A percentile compares a stretch with the other conserved stretches of the same genome.
phyloP scores from a whole-genome alignment of 495 filamentous ascomycete species.

The Glarea lozoyensis region DNA sequence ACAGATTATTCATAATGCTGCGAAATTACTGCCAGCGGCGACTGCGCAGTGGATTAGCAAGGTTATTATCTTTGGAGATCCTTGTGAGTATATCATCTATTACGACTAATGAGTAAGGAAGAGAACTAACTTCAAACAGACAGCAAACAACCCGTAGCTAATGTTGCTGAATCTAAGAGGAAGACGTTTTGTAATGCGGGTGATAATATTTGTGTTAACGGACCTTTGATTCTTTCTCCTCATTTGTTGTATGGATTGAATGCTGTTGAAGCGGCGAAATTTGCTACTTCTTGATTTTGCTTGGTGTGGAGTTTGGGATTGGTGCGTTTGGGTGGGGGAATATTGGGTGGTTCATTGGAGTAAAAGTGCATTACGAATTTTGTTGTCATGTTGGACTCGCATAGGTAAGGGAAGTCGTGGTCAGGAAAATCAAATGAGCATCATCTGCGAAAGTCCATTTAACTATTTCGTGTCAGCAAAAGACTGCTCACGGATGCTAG shows the following conservation, averaged over 20 bases:
- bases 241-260: conserved; percentile 45
- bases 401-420: no score
- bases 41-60: conserved; percentile 25
- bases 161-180: conserved; percentile 34
- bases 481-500: no score
- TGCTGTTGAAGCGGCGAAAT: conserved; percentile 38
- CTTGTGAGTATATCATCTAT: conserved; percentile 24
- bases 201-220: conserved; percentile 47
- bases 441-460: no score
- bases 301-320: no score
- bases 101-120: conserved; percentile 1
- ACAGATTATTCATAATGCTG: conserved; percentile 43
- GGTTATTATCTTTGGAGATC: conserved; percentile 53
- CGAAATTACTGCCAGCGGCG: conserved; percentile 24
- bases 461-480: no score
- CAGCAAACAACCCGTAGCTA: conserved; percentile 30
- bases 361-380: no score
- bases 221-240: conserved; percentile 34
- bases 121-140: not conserved
- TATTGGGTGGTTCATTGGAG: no score
- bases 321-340: no score
- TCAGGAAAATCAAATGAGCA: no score
- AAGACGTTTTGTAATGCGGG: conserved; percentile 42
- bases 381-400: no score
- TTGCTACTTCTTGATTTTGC: conserved; percentile 20